These are phyloP conservation scores for Candida sanyaensis DNA, from an alignment of 1,139 yeast genomes.

Conservation along the genomic window DNA sequence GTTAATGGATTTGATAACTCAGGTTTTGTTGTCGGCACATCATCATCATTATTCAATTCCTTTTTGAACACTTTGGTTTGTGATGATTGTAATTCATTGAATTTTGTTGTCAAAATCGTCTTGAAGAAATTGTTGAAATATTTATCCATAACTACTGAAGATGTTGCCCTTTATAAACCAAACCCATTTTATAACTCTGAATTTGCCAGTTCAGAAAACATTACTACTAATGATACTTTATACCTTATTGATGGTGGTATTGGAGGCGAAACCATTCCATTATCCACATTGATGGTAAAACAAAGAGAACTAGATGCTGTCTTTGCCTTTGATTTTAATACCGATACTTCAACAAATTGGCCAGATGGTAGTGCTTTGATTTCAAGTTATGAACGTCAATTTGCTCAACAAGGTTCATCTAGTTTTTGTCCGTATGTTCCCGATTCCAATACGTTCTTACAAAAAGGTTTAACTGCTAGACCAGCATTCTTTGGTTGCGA, in stretches of 20 bases:
- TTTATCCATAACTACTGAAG: conserved; percentile 40
- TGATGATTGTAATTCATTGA: conserved; percentile 43
- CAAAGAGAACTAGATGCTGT: conserved; percentile 39
- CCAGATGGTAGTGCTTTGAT: conserved; percentile 32
- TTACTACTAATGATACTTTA: conserved; percentile 33
- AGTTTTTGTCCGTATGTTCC: conserved; percentile 81
- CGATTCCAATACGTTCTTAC: conserved; percentile 61
- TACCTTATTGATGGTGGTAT: conserved; percentile 46
- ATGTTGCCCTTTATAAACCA: conserved; percentile 46
- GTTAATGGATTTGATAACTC: conserved; percentile 76
- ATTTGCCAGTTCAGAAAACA: conserved; percentile 35
- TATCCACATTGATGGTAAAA: conserved; percentile 36
- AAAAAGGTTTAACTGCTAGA: conserved; percentile 56
- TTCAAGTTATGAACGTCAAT: conserved; percentile 64
- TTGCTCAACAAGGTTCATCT: conserved; percentile 54
- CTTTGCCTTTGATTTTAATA: conserved; percentile 40
- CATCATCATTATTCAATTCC: conserved; percentile 77
- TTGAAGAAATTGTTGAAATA: conserved; percentile 44
- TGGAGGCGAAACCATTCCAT: conserved; percentile 40
- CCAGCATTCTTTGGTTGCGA: conserved; percentile 91
- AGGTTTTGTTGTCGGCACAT: conserved; percentile 79
- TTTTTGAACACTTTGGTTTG: conserved; percentile 61
- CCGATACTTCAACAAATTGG: conserved; percentile 32
- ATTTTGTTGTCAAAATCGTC: conserved; percentile 50
- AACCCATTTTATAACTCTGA: conserved; percentile 53